phyloP scores from a whole-genome alignment of 805 yeast genomes.

The Cyberlindnera xishuangbannaensis region DNA sequence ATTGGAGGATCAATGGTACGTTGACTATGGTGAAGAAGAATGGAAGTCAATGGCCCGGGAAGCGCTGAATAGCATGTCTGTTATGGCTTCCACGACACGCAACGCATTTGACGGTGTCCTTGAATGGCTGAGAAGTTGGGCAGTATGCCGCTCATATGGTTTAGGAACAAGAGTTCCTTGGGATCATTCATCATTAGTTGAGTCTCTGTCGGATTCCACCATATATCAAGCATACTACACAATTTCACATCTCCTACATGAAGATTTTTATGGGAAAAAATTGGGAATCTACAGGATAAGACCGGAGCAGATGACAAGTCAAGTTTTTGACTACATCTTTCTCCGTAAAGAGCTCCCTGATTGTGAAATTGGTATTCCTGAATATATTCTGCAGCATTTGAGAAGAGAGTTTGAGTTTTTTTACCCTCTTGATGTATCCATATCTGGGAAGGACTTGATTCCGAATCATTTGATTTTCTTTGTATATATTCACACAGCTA shows the following conservation, averaged over 20 bases:
- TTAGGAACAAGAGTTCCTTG: slow-evolving; percentile 93
- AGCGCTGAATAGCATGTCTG: slow-evolving; percentile 69
- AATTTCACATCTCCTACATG: slow-evolving; percentile 76
- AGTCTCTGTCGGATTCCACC: slow-evolving; percentile 93
- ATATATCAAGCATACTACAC: slow-evolving; percentile 94
- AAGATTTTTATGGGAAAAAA: slow-evolving; percentile 76
- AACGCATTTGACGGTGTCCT: slow-evolving; percentile 91
- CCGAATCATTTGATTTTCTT: slow-evolving; percentile 97
- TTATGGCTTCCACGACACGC: slow-evolving; percentile 76
- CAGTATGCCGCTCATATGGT: slow-evolving; percentile 94
- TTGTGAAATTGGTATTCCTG: slow-evolving; percentile 52
- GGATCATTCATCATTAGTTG: slow-evolving; percentile 91
- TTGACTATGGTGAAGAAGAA: slow-evolving; percentile 86
- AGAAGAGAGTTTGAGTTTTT: slow-evolving; percentile 95
- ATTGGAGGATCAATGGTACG: slow-evolving; percentile 99
- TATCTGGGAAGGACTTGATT: slow-evolving; percentile 94
- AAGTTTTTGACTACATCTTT: slow-evolving; percentile 89
- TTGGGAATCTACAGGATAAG: slow-evolving; percentile 67
- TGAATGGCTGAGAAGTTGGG: slow-evolving; percentile 98
- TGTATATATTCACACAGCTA: slow-evolving; percentile 86
- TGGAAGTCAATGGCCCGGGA: slow-evolving; percentile 84
- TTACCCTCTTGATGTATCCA: slow-evolving; percentile 88
- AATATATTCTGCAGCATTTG: slow-evolving; percentile 58
- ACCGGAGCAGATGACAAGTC: slow-evolving; percentile 86
- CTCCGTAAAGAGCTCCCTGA: slow-evolving; percentile 37